These are phyloP conservation scores for Daphne laureola DNA, from an alignment of 441 rosid genomes.

Conservation along the genomic window DNA sequence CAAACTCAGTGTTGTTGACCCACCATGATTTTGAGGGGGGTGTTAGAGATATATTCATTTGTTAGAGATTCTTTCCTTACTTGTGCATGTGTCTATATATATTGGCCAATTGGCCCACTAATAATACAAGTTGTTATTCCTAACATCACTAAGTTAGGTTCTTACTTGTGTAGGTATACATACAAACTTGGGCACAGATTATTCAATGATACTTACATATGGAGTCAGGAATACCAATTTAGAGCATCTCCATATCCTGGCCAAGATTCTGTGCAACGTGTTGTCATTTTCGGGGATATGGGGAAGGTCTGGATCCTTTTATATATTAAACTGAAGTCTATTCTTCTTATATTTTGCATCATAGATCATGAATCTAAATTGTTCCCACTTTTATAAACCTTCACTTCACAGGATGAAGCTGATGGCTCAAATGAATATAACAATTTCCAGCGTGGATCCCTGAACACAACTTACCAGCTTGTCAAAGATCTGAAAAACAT, in stretches of 20 bases:
- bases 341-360: no score
- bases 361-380: no score
- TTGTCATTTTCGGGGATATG: constrained; percentile 85
- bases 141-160: not conserved
- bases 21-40: no score
- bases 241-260: constrained; percentile 85
- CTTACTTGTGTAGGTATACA: constrained; percentile 38
- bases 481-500: constrained; percentile 51
- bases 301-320: constrained; percentile 64
- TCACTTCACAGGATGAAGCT: constrained; percentile 49
- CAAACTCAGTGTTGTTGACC: no score
- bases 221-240: constrained; percentile 64
- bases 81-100: no score
- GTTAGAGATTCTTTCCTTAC: no score
- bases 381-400: not conserved
- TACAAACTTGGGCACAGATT: constrained; percentile 72
- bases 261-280: constrained; percentile 62
- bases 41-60: no score
- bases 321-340: not conserved
- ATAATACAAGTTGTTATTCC: no score
- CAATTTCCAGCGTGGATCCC: constrained; percentile 53
- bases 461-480: constrained; percentile 70
- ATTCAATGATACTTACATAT: constrained; percentile 36
- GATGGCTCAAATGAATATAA: constrained; percentile 80
- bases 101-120: no score